Base-by-base conservation (phyloP, 2,329 filamentous ascomycete genomes). In the Metarhizium humberi region DNA sequence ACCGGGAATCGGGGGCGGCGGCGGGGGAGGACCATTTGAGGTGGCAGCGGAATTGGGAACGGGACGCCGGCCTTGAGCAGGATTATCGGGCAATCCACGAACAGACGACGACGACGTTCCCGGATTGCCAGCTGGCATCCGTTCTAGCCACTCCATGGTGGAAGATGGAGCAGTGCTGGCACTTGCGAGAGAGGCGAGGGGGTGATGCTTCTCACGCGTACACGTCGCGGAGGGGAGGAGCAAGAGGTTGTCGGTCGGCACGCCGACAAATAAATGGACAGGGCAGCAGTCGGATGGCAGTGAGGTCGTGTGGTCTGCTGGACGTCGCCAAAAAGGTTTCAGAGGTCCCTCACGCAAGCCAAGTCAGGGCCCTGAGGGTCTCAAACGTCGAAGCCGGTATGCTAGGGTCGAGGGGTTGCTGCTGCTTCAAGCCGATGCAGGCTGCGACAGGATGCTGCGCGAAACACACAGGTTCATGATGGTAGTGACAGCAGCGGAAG, bases 1-100 rank as follows among this genome's bases (percentile, higher is more conserved):
- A 50, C 64, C 71, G 40, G 77, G 74, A 52, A 78, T 75, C 30
- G 78, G 76, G 18, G 73, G 74, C 42, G 73, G 71, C 30, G 67
- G 71, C 56, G 67, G 38, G 14, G 38, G 67, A 58, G 67, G 68
- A 52, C 71, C 71, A 59, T 75, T 75, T 53, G 71, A 67, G 59
- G 70, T 64, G 55, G 71, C 63, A 56, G 69, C 60, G 58, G 69
- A 71, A 61, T 69, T 72, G 56, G 68, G 70, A 18, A 72, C 67
- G 42, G 68, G 68, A 51, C 70, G 72, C 59, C 71, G 72, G 58
- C 66, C 69, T 51, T 68, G 67, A 54, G 66, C 66, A 55, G 69
- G 70, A 62, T 67, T 71, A 47, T 78, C 76, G 55, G 71, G 66
- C 60, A 76, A 58, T 55, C 66, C 71, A 60, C 75, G 62, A 38